Conservation (phyloP, 1,284 basidiomycete species). For the Leccinum pachyderme region DNA sequence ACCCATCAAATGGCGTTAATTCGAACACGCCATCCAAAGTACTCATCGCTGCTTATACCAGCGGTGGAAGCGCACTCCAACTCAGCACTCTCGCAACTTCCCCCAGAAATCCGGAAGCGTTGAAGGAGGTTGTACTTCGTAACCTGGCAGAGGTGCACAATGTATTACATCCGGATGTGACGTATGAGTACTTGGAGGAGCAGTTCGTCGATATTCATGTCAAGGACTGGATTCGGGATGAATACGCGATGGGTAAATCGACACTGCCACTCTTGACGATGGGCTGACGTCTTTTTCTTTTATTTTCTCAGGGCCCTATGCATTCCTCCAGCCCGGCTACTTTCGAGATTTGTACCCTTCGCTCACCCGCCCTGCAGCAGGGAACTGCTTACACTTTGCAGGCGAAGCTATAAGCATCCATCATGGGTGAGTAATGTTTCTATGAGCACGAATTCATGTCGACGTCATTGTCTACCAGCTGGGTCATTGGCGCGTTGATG, state of each 20-base stretch:
- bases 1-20: conserved; percentile 35
- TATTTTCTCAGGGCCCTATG: not conserved
- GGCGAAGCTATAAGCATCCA: not conserved
- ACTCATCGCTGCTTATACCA: not conserved
- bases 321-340: not conserved
- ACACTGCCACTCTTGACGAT: too few relatives aligned
- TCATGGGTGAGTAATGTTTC: not conserved
- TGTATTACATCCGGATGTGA: not conserved
- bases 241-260: conserved; percentile 8
- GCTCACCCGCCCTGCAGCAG: not conserved
- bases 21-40: conserved; percentile 19
- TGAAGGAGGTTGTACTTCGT: not conserved
- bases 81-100: not conserved
- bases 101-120: not conserved
- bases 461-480: conserved; percentile 2
- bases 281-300: not conserved
- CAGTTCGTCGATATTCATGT: not conserved
- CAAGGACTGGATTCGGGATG: not conserved
- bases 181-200: not conserved
- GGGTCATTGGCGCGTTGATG: conserved; percentile 25
- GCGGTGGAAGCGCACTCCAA: not conserved
- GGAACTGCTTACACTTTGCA: not conserved
- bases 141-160: conserved; percentile 3
- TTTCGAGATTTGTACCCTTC: not conserved
- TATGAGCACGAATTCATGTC: too few relatives aligned